Conservation (phyloP, 495 filamentous ascomycete species). For the Immersiella caudata region DNA sequence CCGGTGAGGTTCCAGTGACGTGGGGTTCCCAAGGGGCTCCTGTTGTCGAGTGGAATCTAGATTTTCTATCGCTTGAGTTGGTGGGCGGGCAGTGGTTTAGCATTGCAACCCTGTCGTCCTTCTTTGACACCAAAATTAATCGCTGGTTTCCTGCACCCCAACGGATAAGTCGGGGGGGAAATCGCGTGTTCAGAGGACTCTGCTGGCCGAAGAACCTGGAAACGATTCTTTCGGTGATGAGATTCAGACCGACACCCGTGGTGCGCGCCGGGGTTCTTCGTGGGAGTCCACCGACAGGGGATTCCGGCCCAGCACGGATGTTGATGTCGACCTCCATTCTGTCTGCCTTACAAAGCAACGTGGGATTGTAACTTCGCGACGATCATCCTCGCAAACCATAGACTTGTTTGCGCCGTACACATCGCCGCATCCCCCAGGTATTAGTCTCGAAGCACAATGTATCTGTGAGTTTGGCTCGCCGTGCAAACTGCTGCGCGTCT, state of each 20-base stretch:
- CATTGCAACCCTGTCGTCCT: neutral
- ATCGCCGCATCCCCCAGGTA: too few species aligned
- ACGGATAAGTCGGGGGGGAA: neutral
- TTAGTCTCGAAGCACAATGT: too few species aligned
- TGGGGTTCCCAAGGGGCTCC: neutral
- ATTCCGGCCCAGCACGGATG: too few species aligned
- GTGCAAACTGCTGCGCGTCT: slow-evolving; percentile 6
- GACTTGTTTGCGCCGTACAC: too few species aligned
- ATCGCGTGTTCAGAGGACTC: neutral
- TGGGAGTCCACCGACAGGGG: neutral
- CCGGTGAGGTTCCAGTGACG: neutral
- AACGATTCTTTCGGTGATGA: neutral
- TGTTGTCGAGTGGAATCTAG: neutral
- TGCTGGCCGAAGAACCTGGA: neutral
- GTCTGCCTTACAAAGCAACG: too few species aligned
- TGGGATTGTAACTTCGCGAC: neutral
- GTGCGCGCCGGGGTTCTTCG: neutral
- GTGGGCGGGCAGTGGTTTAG: neutral
- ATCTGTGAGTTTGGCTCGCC: neutral
- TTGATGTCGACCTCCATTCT: neutral
- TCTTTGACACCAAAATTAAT: neutral
- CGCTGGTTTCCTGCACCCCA: neutral
- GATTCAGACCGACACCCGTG: neutral
- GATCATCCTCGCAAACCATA: too few species aligned
- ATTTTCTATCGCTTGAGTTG: neutral